phyloP scores from a whole-genome alignment of 2,329 filamentous ascomycete genomes.

The Trichoderma aggressivum region DNA sequence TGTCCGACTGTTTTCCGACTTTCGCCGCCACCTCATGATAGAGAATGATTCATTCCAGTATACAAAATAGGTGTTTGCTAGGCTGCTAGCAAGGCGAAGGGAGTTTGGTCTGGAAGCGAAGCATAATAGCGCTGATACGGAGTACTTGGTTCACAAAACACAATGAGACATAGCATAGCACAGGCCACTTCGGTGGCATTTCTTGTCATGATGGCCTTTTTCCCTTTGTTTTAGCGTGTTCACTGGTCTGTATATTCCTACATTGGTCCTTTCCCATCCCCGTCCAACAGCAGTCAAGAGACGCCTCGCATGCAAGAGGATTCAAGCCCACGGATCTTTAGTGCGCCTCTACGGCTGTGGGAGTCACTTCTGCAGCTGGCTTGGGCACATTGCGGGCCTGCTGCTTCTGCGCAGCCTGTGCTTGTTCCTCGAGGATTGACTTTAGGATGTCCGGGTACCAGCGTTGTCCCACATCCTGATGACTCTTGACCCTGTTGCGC shows the following conservation, averaged over 20 bases:
- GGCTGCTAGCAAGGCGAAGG: conserved; percentile 9
- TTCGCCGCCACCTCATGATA: conserved; percentile 27
- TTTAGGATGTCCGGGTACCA: conserved; percentile 68
- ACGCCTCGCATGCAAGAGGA: neutral
- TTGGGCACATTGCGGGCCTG: conserved; percentile 18
- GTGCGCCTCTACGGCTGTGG: conserved; percentile 32
- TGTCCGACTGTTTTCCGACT: conserved; percentile 67
- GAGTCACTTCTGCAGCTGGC: conserved; percentile 20
- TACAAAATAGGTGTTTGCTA: neutral
- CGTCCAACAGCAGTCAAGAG: neutral
- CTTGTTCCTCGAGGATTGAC: conserved; percentile 58
- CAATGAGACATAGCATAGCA: conserved; percentile 11
- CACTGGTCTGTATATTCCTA: neutral
- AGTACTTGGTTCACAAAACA: neutral
- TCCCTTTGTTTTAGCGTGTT: neutral
- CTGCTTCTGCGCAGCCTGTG: conserved; percentile 33
- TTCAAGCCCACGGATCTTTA: conserved; percentile 19
- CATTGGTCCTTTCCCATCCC: neutral
- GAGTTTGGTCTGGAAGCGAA: conserved; percentile 19
- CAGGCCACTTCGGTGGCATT: neutral
- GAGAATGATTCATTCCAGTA: neutral
- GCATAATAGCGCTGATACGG: conserved; percentile 14
- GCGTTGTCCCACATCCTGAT: conserved; percentile 79
- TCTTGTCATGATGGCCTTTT: neutral
- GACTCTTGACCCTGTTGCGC: conserved; percentile 80